Evolutionary conservation across 2,329 filamentous ascomycete species (phyloP).

Genomic region (Furcasterigmium furcatum): DNA sequence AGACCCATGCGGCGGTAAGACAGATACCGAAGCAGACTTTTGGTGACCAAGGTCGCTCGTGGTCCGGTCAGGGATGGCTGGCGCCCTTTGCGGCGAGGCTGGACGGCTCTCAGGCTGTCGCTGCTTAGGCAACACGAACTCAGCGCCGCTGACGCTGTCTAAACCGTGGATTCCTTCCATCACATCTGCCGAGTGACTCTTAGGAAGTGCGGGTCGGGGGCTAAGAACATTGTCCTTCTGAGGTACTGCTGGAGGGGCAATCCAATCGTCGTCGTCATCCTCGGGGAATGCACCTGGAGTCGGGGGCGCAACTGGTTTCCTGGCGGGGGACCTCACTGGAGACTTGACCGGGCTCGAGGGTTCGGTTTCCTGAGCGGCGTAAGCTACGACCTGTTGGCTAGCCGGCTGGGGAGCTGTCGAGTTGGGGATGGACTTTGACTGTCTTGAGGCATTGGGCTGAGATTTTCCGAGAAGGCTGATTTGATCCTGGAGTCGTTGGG

Average conservation of each 20-base stretch:
- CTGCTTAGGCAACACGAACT: conserved; percentile 40
- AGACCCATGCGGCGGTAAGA: conserved; percentile 31
- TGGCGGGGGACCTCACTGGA: conserved; percentile 30
- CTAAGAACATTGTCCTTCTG: conserved; percentile 30
- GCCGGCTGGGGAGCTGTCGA: conserved; percentile 27
- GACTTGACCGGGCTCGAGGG: conserved; percentile 30
- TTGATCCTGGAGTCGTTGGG: conserved; percentile 86
- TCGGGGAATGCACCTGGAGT: conserved; percentile 61
- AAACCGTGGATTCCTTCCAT: conserved; percentile 55
- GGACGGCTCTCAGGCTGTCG: conserved; percentile 24
- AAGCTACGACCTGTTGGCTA: conserved; percentile 17
- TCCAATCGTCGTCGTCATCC: conserved; percentile 55
- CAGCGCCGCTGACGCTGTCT: conserved; percentile 42
- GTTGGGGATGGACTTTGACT: conserved; percentile 44
- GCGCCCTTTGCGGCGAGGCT: conserved; percentile 31
- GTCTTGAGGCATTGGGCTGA: conserved; percentile 42
- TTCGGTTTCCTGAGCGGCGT: conserved; percentile 22
- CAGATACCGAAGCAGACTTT: conserved; percentile 63
- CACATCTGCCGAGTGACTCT: conserved; percentile 59
- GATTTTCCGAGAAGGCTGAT: conserved; percentile 71
- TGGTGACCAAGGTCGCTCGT: conserved; percentile 42
- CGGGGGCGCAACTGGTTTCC: conserved; percentile 21
- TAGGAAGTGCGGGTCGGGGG: conserved; percentile 51
- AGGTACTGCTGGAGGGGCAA: conserved; percentile 41
- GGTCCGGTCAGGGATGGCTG: conserved; percentile 21